Percentiles rank a stretch among this genome's conserved stretches.
Evolutionary conservation across 192 early-diverging fungal genomes (phyloP).

Genomic region (Backusella westeae): DNA sequence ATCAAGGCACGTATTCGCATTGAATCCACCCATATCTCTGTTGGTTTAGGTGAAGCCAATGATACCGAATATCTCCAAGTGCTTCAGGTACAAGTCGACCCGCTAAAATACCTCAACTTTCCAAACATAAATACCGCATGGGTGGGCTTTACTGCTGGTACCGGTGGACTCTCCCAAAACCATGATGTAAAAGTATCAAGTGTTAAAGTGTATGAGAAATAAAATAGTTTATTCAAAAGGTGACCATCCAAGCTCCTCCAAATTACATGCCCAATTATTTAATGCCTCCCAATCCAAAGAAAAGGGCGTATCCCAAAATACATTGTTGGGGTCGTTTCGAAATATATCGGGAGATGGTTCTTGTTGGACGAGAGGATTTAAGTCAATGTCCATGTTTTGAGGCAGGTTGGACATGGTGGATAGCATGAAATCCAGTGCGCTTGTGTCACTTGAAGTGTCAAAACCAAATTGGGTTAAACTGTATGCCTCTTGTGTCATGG

Average conservation of each 20-base stretch:
- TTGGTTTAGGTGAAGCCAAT: neutral
- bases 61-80: constrained; percentile 2
- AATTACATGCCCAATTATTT: neutral
- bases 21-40: neutral
- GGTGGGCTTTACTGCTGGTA: constrained; percentile 38
- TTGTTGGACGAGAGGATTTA: neutral
- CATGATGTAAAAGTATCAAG: constrained; percentile 18
- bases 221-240: neutral
- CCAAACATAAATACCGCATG: constrained; percentile 8
- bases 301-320: neutral
- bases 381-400: neutral
- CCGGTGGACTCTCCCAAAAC: constrained; percentile 35
- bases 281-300: neutral
- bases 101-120: neutral
- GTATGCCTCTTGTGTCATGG: neutral
- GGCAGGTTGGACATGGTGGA: neutral
- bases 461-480: constrained; percentile 4
- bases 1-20: constrained; percentile 14
- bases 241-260: neutral
- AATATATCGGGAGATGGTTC: neutral
- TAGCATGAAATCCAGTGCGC: neutral
- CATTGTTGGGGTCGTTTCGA: neutral
- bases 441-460: neutral
- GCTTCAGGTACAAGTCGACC: neutral
- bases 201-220: neutral